phyloP scores from a whole-genome alignment of 495 filamentous ascomycete genomes.

The Talaromyces trachyspermus region DNA sequence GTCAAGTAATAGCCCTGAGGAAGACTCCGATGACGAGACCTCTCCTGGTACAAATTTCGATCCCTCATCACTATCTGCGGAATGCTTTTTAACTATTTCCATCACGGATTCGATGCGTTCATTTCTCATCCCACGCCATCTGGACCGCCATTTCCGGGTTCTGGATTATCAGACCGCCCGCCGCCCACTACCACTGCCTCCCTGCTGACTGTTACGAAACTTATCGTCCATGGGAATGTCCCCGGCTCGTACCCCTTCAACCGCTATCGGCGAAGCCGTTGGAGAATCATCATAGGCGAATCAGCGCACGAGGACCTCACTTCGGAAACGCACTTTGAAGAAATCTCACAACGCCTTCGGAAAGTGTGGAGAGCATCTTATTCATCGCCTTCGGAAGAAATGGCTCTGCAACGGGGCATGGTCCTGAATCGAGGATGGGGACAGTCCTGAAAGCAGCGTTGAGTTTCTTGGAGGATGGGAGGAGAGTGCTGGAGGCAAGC shows the following conservation, averaged over 20 bases:
- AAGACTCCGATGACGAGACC: slow-evolving; percentile 66
- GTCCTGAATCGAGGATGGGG: slow-evolving; percentile 84
- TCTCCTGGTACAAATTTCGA: slow-evolving; percentile 25
- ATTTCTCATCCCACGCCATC: slow-evolving; percentile 66
- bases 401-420: slow-evolving; percentile 67
- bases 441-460: slow-evolving; percentile 83
- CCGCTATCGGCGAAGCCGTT: slow-evolving; percentile 80
- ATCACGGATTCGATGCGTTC: slow-evolving; percentile 90
- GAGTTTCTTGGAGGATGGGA: slow-evolving; percentile 89
- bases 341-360: slow-evolving; percentile 57
- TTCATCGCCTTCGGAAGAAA: slow-evolving; percentile 51
- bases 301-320: slow-evolving; percentile 32
- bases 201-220: slow-evolving; percentile 75
- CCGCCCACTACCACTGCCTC: slow-evolving; percentile 37
- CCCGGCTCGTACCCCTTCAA: slow-evolving; percentile 97
- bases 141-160: slow-evolving; percentile 56
- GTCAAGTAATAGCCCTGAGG: slow-evolving; percentile 65
- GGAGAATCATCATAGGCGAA: slow-evolving; percentile 58
- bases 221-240: slow-evolving; percentile 87
- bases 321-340: slow-evolving; percentile 72
- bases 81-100: slow-evolving; percentile 98
- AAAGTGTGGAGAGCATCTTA: slow-evolving; percentile 67
- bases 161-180: slow-evolving; percentile 26
- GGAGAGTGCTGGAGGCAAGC: slow-evolving; percentile 52
- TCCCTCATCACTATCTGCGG: slow-evolving; percentile 40